phyloP scores from a whole-genome alignment of 1,284 basidiomycete genomes.

The Trametes sp. region DNA sequence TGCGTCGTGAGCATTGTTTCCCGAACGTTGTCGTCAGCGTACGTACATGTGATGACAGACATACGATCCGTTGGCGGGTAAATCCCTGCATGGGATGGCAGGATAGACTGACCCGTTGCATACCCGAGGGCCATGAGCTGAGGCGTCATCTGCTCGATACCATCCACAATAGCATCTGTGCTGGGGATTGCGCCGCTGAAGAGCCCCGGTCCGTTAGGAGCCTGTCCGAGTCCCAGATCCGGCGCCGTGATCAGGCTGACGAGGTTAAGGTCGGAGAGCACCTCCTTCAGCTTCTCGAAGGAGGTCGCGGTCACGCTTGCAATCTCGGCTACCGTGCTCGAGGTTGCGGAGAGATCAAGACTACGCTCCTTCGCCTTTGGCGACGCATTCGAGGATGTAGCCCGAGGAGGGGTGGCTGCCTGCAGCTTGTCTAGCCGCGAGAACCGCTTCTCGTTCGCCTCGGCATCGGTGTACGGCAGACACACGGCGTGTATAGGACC shows the following conservation, averaged over 20 bases:
- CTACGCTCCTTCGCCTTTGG: constrained; percentile 13
- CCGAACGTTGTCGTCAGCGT: neutral
- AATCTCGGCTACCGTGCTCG: constrained; percentile 26
- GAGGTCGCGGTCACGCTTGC: constrained; percentile 57
- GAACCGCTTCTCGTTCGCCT: constrained; percentile 65
- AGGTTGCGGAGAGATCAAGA: constrained; percentile 9
- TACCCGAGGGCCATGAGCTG: constrained; percentile 80
- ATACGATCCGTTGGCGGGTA: constrained; percentile 79
- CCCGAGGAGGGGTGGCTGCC: constrained; percentile 4
- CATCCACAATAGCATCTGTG: constrained; percentile 71
- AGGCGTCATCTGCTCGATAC: constrained; percentile 74
- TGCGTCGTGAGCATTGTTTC: neutral
- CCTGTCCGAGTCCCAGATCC: constrained; percentile 67
- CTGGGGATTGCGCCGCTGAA: constrained; percentile 78
- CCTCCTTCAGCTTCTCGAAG: constrained; percentile 54
- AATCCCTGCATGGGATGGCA: constrained; percentile 74
- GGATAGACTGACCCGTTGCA: constrained; percentile 69
- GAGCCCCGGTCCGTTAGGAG: constrained; percentile 62
- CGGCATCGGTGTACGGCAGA: constrained; percentile 64
- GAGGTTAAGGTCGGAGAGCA: constrained; percentile 65
- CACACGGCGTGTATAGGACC: constrained; percentile 81
- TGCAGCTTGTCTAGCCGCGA: constrained; percentile 39
- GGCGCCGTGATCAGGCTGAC: constrained; percentile 62
- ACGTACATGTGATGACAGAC: constrained; percentile 78
- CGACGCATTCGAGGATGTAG: constrained; percentile 3